phyloP scores from a whole-genome alignment of 2,329 filamentous ascomycete genomes.

The Trichoderma koningii region DNA sequence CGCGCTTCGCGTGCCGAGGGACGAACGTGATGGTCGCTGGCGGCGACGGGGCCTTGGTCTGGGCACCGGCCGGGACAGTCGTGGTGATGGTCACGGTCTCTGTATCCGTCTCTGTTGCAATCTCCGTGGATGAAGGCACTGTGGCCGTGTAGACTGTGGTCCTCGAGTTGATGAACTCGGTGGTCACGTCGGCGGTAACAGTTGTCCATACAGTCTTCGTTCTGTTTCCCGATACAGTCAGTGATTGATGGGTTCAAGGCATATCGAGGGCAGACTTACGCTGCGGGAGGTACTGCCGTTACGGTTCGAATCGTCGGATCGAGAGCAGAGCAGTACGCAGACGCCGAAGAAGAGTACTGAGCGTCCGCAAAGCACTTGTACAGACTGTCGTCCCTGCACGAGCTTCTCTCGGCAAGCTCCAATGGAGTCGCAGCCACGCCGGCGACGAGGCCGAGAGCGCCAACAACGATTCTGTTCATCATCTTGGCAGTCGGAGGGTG shows the following conservation, averaged over 20 bases:
- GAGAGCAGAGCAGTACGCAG: slow-evolving; percentile 31
- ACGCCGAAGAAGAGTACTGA: slow-evolving; percentile 31
- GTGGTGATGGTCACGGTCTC: slow-evolving; percentile 28
- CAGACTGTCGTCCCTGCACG: slow-evolving; percentile 33
- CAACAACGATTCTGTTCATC: slow-evolving; percentile 12
- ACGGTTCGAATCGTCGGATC: slow-evolving; percentile 30
- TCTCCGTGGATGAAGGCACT: slow-evolving; percentile 30
- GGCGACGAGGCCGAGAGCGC: slow-evolving; percentile 21
- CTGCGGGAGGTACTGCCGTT: slow-evolving; percentile 29
- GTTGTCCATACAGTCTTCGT: slow-evolving; percentile 28
- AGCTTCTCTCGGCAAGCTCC: slow-evolving; percentile 24
- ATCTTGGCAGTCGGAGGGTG: background rate
- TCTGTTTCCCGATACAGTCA: background rate
- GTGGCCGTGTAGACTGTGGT: slow-evolving; percentile 32
- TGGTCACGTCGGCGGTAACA: slow-evolving; percentile 24
- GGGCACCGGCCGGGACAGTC: slow-evolving; percentile 8
- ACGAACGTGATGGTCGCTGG: background rate
- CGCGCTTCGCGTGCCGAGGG: slow-evolving; percentile 20
- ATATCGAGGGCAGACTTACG: background rate
- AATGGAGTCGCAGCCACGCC: slow-evolving; percentile 23
- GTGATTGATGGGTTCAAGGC: background rate
- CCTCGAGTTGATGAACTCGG: slow-evolving; percentile 26
- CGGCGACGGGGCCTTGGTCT: background rate
- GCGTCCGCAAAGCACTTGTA: slow-evolving; percentile 32
- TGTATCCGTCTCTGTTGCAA: slow-evolving; percentile 5